A percentile compares a stretch with the other conserved stretches of the same genome.
Evolutionary conservation across 495 filamentous ascomycete genomes (phyloP).

Genomic region (Pseudevernia furfuracea): DNA sequence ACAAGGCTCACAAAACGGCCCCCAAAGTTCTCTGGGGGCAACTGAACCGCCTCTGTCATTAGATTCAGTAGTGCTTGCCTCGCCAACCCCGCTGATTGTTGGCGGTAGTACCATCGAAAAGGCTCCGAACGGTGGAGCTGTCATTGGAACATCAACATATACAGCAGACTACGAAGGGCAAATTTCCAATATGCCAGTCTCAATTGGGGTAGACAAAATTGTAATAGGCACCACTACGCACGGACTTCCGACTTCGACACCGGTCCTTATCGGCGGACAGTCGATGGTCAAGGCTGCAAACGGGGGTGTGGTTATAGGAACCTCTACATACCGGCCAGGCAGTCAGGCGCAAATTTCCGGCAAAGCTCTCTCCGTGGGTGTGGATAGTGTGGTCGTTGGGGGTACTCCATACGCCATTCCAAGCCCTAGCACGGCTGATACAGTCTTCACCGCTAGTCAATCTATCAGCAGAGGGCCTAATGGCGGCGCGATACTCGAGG

Average conservation of each 20-base stretch:
- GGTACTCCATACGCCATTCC: not conserved
- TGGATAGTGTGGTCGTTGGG: not conserved
- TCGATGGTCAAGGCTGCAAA: not conserved
- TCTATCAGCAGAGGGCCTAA: not conserved
- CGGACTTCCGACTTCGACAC: not conserved
- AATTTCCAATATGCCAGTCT: not conserved
- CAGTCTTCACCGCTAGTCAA: too few species aligned
- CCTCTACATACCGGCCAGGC: constrained; percentile 4
- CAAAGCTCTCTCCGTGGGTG: not conserved
- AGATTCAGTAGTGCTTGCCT: not conserved
- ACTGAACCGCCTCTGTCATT: not conserved
- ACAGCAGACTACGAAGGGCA: constrained; percentile 2
- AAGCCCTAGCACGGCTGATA: not conserved
- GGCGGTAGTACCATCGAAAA: not conserved
- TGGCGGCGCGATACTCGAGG: not conserved
- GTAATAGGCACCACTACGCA: constrained; percentile 8
- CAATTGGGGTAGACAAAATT: constrained; percentile 1
- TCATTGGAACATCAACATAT: not conserved
- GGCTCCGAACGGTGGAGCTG: not conserved
- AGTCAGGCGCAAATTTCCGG: constrained; percentile 1
- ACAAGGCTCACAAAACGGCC: not conserved
- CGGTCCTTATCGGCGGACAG: constrained; percentile 5
- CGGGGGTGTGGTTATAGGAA: constrained; percentile 9
- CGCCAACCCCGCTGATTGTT: not conserved
- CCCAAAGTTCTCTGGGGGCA: not conserved